These are phyloP conservation scores for Linum tenue DNA, from an alignment of 345 rosid species.

Conservation along the genomic window DNA sequence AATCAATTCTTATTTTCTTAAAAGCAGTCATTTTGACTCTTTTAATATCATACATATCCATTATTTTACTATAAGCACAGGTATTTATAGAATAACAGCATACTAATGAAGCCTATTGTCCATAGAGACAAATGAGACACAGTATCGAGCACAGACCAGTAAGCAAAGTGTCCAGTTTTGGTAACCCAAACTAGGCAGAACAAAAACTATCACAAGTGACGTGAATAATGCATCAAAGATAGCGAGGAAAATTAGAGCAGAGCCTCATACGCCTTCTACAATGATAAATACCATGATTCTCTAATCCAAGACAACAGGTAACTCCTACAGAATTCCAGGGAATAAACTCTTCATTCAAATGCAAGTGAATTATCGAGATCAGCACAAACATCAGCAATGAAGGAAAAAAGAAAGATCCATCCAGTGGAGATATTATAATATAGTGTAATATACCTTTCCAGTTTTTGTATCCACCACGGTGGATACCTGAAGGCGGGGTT, in stretches of 20 bases:
- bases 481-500: constrained; percentile 67
- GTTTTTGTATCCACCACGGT: constrained; percentile 87
- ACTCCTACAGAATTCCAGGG: background rate
- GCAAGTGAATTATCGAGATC: background rate
- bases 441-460: constrained; percentile 57
- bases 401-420: background rate
- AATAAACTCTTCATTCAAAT: background rate
- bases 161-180: background rate
- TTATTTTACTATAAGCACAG: too few relatives aligned
- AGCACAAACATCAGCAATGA: background rate
- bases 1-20: background rate
- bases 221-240: background rate
- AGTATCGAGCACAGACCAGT: background rate
- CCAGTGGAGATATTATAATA: constrained; percentile 1
- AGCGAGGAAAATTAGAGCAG: background rate
- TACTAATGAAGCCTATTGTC: background rate
- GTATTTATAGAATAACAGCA: background rate
- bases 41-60: background rate
- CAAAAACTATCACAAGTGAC: too few relatives aligned
- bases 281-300: background rate
- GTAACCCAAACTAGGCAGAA: background rate
- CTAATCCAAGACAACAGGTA: background rate
- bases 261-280: background rate
- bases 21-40: background rate
- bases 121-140: background rate